Evolutionary conservation across 2,329 filamentous ascomycete genomes (phyloP).

Genomic region (Cytospora leucostoma): DNA sequence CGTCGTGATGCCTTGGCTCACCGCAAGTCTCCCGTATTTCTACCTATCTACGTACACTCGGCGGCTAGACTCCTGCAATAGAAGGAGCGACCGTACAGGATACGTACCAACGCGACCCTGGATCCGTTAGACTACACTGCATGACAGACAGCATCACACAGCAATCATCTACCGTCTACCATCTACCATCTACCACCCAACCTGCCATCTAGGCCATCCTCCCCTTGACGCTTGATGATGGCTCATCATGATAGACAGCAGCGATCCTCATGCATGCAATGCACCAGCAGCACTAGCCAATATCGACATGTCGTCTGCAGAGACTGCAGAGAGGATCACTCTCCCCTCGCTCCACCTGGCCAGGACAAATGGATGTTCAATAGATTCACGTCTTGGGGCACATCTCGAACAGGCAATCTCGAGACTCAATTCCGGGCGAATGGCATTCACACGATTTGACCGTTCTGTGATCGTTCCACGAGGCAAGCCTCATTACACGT

Average conservation of each 20-base stretch:
- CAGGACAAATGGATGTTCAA: neutral
- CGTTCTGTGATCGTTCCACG: constrained; percentile 13
- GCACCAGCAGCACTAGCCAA: constrained; percentile 10
- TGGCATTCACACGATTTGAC: constrained; percentile 15
- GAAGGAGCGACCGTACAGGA: neutral
- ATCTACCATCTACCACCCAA: too few species aligned
- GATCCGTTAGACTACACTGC: too few species aligned
- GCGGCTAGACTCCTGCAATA: too few species aligned
- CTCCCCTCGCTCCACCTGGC: constrained; percentile 11
- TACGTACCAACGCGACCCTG: neutral
- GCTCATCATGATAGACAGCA: constrained; percentile 5
- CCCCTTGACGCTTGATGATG: too few species aligned
- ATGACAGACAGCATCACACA: too few species aligned
- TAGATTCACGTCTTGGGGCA: constrained; percentile 4
- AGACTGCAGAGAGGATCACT: constrained; percentile 7
- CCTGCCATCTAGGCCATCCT: too few species aligned
- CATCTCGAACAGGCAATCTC: neutral
- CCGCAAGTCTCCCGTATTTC: neutral
- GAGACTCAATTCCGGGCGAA: constrained; percentile 10
- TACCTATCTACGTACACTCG: neutral
- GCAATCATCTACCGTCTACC: too few species aligned
- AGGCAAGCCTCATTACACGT: constrained; percentile 13
- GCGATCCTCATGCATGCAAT: constrained; percentile 18
- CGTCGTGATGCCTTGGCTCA: neutral
- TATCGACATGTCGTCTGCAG: constrained; percentile 18